Base-by-base conservation (phyloP, 2,329 filamentous ascomycete genomes). In the Pseudopithomyces chartarum region DNA sequence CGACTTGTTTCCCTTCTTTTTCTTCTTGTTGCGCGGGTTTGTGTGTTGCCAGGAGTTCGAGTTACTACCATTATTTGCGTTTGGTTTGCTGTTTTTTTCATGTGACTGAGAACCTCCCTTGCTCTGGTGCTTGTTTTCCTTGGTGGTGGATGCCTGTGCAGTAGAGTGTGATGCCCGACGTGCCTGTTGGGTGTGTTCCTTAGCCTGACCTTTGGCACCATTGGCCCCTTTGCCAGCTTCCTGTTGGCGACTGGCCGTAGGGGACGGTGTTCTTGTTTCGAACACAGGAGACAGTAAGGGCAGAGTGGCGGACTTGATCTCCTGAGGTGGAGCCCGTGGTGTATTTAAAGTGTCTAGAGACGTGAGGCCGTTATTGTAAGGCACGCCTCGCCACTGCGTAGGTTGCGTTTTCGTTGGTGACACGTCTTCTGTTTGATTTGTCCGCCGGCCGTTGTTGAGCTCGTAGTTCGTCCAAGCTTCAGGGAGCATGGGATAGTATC, bases 261-360 rank as follows among this genome's bases (percentile, higher is more conserved):
- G 89, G 1, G 90, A 91, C 2, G 89, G 88, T 0, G 87, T 89
- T n/a, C 84, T 82, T 6, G 85, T 84, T 76, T 92, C 90, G 52
- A 89, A 89, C 0, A 92, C 90, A 0, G 90, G 90, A 0, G 90
- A 92, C 2, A 93, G 80, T 20, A 82, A 60, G 4, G 80, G 79
- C 10, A 75, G 62, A 82, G 67, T 70, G 19, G 74, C 73, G 5
- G 73, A 75, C 48, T 74, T 70, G 48, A 72, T 60, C 49, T 74
- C 73, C 42, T 75, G 73, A n/a, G 73, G 68, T 20, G 70, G 63
- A 29, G 65, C 60, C 40, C 68, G 66, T 34, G 82, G 71, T 3
- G 83, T 82, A 56, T 85, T 86, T 17, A 67, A 55, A 1, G 69
- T 75, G 48, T 76, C 74, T 33, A 76, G 53, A 22, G 69, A 55